Evolutionary conservation across 305 asterid genomes (phyloP), one percentile per base, ranked within the genome.

Genomic region (Fraxinus angustifolia): DNA sequence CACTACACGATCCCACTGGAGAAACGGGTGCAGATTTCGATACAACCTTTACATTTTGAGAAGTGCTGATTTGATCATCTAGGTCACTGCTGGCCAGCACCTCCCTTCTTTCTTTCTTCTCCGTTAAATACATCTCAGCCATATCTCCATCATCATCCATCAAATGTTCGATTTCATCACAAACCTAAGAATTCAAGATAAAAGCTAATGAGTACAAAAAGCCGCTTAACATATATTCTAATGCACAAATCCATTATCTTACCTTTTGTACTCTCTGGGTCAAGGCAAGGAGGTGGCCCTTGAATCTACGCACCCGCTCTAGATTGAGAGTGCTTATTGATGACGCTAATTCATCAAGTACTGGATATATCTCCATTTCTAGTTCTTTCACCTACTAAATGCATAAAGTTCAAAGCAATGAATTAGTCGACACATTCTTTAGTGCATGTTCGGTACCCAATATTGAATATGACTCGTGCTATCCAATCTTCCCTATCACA

Each of bases 121-220:
- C 98, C 0, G 99, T 93, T 85, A 96, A 87, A 85, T 96, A 96
- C 99, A 96, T 96, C 91, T 94, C 98, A 2, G 98, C 99, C 99
- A 96, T 96, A 83, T 96, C 99, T 71, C 98, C 99, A 68, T 95
- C 99, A 84, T 95, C 99, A 75, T 95, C 90, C 98, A 95, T 95
- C 79, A 94, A 90, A 87, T 95, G 99, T 86, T 95, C 99, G 76
- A 95, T 94, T 87, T 91, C 98, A 86, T 91, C 98, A 80, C 97
- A 94, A 56, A 94, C 98, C 99, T 95, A 89, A 74, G 84, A 78
- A 77, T 81, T 75, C 80, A 75, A 74, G 62, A 68, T 19, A 74
- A 21, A 62, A 82, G 81, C 40, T 14, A 62, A 80, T 45, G 79
- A 81, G 19, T 42, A 56, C 45, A 76, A 79, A 16, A 73, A 83